phyloP scores from a whole-genome alignment of 495 filamentous ascomycete genomes.

The Clohesyomyces aquaticus region DNA sequence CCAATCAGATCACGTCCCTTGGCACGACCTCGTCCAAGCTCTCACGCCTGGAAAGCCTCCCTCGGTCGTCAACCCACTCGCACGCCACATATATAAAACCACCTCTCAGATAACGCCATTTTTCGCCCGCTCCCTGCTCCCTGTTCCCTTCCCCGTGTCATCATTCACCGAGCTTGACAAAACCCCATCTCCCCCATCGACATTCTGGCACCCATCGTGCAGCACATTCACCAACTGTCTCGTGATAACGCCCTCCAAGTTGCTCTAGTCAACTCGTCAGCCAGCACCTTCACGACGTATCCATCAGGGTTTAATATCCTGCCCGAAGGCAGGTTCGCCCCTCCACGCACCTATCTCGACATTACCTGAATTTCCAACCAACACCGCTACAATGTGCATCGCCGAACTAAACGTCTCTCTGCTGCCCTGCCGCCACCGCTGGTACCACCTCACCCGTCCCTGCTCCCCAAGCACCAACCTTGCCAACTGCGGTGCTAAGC shows the following conservation, averaged over 20 bases:
- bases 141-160: not conserved
- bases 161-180: not conserved
- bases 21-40: constrained; percentile 18
- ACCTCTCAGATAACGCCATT: not conserved
- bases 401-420: constrained; percentile 48
- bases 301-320: constrained; percentile 8
- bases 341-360: constrained; percentile 27
- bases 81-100: constrained; percentile 33
- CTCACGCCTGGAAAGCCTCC: constrained; percentile 20
- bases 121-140: not conserved
- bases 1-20: constrained; percentile 17
- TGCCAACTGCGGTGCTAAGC: constrained; percentile 43
- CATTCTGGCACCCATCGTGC: constrained; percentile 19
- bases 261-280: not conserved
- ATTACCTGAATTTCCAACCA: constrained; percentile 24
- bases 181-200: not conserved
- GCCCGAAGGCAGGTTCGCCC: constrained; percentile 32
- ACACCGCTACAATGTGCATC: constrained; percentile 47
- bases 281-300: constrained; percentile 26
- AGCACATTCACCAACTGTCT: constrained; percentile 1
- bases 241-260: not conserved
- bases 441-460: constrained; percentile 44
- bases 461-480: constrained; percentile 46
- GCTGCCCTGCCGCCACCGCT: constrained; percentile 48
- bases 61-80: constrained; percentile 14